Conservation (phyloP, 352 stramenopile species). For the Phytophthora ramorum region DNA sequence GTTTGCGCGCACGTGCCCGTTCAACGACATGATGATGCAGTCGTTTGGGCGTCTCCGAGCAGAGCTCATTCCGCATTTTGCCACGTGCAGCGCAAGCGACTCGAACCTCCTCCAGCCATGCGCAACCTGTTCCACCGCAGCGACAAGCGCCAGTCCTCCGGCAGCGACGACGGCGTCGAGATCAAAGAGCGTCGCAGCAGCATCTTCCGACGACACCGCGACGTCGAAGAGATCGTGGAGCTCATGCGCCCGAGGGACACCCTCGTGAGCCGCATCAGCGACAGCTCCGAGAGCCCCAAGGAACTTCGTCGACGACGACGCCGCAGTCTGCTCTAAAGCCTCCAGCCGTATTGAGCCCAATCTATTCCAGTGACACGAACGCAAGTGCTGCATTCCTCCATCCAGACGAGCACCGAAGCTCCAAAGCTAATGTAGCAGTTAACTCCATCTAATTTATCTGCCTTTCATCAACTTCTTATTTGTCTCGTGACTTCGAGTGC, state of each 20-base stretch:
- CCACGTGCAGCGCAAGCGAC: constrained; percentile 13
- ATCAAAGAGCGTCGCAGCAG: constrained; percentile 38
- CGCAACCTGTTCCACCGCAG: constrained; percentile 41
- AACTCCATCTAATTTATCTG: constrained; percentile 10
- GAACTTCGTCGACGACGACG: constrained; percentile 31
- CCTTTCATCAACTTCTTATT: background rate
- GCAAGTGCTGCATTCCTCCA: constrained; percentile 10
- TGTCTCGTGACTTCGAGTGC: no score
- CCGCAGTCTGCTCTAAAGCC: constrained; percentile 15
- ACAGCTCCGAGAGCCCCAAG: constrained; percentile 22
- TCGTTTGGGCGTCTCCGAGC: background rate
- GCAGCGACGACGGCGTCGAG: constrained; percentile 24
- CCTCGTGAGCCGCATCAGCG: constrained; percentile 40
- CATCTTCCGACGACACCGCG: constrained; percentile 30
- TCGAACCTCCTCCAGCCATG: constrained; percentile 19
- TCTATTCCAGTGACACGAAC: constrained; percentile 1
- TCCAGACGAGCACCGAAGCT: no score
- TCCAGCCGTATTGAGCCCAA: background rate
- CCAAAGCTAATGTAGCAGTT: background rate
- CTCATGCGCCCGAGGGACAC: constrained; percentile 50
- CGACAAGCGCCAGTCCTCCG: constrained; percentile 25
- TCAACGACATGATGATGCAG: background rate
- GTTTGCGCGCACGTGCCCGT: constrained; percentile 19
- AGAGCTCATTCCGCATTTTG: constrained; percentile 29
- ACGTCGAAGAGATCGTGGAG: constrained; percentile 38